Conservation (phyloP, 1,284 basidiomycete species). For the Tylopilus sp. region DNA sequence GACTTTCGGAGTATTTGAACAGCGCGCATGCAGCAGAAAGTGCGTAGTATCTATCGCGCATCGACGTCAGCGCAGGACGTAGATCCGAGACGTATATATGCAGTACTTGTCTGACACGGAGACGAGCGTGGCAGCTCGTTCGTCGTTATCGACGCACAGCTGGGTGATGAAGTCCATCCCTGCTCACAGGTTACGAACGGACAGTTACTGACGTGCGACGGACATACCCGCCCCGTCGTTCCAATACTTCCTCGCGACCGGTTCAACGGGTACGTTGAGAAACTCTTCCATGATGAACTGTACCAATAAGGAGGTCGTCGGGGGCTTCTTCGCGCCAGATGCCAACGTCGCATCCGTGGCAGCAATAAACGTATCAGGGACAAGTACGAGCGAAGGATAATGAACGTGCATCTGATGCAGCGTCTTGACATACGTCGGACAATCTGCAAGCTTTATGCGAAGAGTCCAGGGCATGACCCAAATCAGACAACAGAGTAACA, state of each 20-base stretch:
- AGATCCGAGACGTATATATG: slow-evolving; percentile 33
- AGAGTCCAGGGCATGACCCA: neutral
- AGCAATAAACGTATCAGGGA: slow-evolving; percentile 76
- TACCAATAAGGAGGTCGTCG: slow-evolving; percentile 59
- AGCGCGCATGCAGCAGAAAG: slow-evolving; percentile 81
- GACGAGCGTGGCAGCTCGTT: slow-evolving; percentile 70
- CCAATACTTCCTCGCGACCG: slow-evolving; percentile 77
- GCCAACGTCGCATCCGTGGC: slow-evolving; percentile 44
- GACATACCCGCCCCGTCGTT: slow-evolving; percentile 67
- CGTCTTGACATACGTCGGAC: slow-evolving; percentile 82
- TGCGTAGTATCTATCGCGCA: slow-evolving; percentile 69
- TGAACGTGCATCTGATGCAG: slow-evolving; percentile 83
- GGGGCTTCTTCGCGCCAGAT: slow-evolving; percentile 44
- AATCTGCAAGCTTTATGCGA: slow-evolving; percentile 66
- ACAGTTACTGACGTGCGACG: neutral
- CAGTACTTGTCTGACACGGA: slow-evolving; percentile 71
- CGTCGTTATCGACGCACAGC: slow-evolving; percentile 72
- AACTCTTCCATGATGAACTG: slow-evolving; percentile 75
- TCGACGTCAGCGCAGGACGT: slow-evolving; percentile 11
- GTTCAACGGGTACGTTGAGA: slow-evolving; percentile 58
- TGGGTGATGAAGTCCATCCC: slow-evolving; percentile 76
- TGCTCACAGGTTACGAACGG: slow-evolving; percentile 32
- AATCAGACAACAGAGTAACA: no score
- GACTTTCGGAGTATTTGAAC: slow-evolving; percentile 74
- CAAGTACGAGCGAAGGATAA: slow-evolving; percentile 65